Conservation (phyloP, 164 flowering plant species). For the Vitis labrusca region DNA sequence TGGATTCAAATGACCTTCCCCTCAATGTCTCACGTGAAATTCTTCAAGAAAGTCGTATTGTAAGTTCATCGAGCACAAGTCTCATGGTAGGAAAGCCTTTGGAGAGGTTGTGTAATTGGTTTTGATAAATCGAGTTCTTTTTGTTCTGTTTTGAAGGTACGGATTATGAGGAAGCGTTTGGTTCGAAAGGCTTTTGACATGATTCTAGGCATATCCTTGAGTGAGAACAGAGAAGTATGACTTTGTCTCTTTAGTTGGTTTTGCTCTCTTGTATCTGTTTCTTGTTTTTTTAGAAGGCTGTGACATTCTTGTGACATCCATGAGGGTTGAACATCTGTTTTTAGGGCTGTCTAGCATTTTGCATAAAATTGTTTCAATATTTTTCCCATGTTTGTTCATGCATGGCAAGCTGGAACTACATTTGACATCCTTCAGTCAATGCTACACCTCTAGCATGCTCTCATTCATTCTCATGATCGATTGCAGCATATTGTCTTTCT, state of each 20-base stretch:
- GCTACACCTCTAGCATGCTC: too few relatives aligned
- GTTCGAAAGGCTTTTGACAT: conserved; percentile 95
- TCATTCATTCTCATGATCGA: too few relatives aligned
- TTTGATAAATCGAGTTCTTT: not conserved
- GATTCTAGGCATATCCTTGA: conserved; percentile 86
- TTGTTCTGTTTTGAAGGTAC: conserved; percentile 53
- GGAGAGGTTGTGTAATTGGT: too few relatives aligned
- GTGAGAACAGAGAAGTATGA: conserved; percentile 82
- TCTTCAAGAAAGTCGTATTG: conserved; percentile 97
- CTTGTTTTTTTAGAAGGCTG: not conserved
- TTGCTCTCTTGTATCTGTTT: not conserved
- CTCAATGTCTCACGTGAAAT: conserved; percentile 98
- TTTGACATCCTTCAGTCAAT: too few relatives aligned
- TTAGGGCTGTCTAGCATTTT: too few relatives aligned
- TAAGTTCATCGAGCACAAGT: conserved; percentile 37
- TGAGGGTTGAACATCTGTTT: too few relatives aligned
- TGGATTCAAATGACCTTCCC: conserved; percentile 97
- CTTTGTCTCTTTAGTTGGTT: not conserved
- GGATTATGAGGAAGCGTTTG: conserved; percentile 91
- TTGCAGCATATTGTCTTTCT: not conserved
- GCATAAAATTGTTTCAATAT: too few relatives aligned
- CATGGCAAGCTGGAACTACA: too few relatives aligned
- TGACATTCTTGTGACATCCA: too few relatives aligned
- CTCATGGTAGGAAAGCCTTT: not conserved
- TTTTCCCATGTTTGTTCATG: too few relatives aligned